phyloP scores from a whole-genome alignment of 2,329 filamentous ascomycete species.

The Epichloe gansuensis region DNA sequence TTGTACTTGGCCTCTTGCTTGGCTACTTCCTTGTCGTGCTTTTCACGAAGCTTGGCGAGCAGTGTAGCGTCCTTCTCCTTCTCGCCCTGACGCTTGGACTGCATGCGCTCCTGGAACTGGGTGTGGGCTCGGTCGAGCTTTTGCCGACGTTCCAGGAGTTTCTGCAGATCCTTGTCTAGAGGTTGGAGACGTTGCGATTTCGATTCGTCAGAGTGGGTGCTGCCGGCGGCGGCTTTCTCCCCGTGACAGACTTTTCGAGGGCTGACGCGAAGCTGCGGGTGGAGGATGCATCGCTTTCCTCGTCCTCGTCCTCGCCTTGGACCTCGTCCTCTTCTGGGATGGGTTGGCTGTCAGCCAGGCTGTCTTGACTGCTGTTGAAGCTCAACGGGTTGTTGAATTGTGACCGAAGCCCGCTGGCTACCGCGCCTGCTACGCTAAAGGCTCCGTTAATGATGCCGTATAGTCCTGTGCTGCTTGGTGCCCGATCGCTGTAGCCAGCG shows the following conservation, averaged over 20 bases:
- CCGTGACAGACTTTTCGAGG: conserved; percentile 23
- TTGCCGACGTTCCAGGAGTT: conserved; percentile 46
- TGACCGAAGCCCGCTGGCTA: conserved; percentile 23
- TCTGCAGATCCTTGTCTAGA: conserved; percentile 50
- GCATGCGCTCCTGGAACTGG: conserved; percentile 38
- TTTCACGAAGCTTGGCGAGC: conserved; percentile 47
- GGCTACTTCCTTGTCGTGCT: conserved; percentile 48
- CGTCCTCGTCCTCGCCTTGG: conserved; percentile 15
- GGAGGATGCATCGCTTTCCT: conserved; percentile 32
- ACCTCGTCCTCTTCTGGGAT: conserved; percentile 17
- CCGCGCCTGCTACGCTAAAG: conserved; percentile 37
- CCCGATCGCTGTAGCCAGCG: conserved; percentile 17
- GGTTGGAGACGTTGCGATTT: conserved; percentile 16
- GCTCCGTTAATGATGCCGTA: conserved; percentile 45
- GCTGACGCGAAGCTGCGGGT: conserved; percentile 38
- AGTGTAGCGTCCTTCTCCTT: conserved; percentile 37
- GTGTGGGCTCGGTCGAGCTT: conserved; percentile 52
- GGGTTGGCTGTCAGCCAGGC: conserved; percentile 12
- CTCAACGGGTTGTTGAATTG: conserved; percentile 18
- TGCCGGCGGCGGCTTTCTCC: conserved; percentile 15
- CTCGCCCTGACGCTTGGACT: conserved; percentile 33
- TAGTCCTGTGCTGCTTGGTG: conserved; percentile 33
- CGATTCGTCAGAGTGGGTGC: conserved; percentile 28
- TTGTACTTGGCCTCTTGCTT: conserved; percentile 57
- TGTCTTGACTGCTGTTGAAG: conserved; percentile 15